Percentiles rank a stretch among this genome's conserved stretches.
These are phyloP conservation scores for Typha latifolia DNA, from an alignment of 176 grass and related monocot species.

Conservation along the genomic window DNA sequence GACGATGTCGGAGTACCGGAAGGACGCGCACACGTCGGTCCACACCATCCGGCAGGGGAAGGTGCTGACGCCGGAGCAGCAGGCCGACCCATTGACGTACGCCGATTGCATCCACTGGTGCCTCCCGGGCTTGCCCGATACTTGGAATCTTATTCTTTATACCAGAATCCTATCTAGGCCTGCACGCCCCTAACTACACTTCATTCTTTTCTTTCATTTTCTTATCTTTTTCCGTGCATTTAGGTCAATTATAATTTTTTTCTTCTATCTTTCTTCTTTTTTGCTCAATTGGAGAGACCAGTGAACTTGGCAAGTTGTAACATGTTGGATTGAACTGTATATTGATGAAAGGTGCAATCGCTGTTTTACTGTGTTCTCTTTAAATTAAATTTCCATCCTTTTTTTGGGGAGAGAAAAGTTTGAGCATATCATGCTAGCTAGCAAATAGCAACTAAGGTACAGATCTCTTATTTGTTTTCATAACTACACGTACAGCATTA, in stretches of 20 bases:
- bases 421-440: too few relatives aligned
- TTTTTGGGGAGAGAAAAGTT: too few relatives aligned
- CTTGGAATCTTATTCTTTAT: constrained; percentile 76
- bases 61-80: constrained; percentile 55
- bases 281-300: neutral
- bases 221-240: constrained; percentile 2
- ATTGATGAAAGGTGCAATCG: too few relatives aligned
- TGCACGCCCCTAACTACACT: neutral
- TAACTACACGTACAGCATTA: neutral
- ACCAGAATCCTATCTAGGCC: constrained; percentile 66
- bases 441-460: too few relatives aligned
- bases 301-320: constrained; percentile 1
- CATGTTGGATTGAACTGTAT: neutral
- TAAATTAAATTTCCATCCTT: too few relatives aligned
- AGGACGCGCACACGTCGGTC: constrained; percentile 83
- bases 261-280: constrained; percentile 11
- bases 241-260: too few relatives aligned
- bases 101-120: constrained; percentile 99
- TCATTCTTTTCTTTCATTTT: neutral
- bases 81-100: constrained; percentile 66
- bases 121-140: constrained; percentile 84
- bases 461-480: too few relatives aligned
- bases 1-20: constrained; percentile 77
- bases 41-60: constrained; percentile 72
- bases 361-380: too few relatives aligned